Conservation (phyloP, 805 yeast species). For the Citeromyces matritensis region DNA sequence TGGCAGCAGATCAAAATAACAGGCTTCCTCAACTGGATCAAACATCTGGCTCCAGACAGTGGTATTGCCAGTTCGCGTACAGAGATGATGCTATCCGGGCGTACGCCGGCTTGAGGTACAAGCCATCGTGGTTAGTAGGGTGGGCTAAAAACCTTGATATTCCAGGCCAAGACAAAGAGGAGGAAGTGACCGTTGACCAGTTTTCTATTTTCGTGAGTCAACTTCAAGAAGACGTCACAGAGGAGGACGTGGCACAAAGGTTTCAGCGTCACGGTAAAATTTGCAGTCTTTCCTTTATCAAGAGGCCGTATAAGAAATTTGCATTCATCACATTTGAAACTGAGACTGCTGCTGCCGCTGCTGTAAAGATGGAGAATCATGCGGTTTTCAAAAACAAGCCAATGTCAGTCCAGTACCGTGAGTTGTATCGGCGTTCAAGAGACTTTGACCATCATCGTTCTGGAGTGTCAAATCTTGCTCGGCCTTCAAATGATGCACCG, state of each 20-base stretch:
- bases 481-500: neutral
- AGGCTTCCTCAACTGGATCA: constrained; percentile 5
- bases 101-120: constrained; percentile 49
- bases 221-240: constrained; percentile 36
- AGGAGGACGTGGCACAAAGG: constrained; percentile 37
- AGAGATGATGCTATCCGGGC: constrained; percentile 85
- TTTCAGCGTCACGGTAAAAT: constrained; percentile 59
- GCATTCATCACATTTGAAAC: constrained; percentile 58
- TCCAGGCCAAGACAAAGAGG: constrained; percentile 13
- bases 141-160: constrained; percentile 76
- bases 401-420: constrained; percentile 77
- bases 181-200: constrained; percentile 37
- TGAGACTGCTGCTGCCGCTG: constrained; percentile 70
- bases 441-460: constrained; percentile 6
- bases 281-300: constrained; percentile 35
- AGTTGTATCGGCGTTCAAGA: constrained; percentile 23
- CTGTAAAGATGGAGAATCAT: constrained; percentile 78
- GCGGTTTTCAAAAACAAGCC: constrained; percentile 57
- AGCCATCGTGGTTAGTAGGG: constrained; percentile 43
- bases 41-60: constrained; percentile 17
- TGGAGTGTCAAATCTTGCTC: neutral
- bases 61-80: constrained; percentile 70
- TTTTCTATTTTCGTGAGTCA: constrained; percentile 72
- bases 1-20: constrained; percentile 22
- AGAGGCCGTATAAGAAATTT: constrained; percentile 37